Base-by-base conservation (phyloP, 768 basidiomycete species). In the Amanita inopinata region DNA sequence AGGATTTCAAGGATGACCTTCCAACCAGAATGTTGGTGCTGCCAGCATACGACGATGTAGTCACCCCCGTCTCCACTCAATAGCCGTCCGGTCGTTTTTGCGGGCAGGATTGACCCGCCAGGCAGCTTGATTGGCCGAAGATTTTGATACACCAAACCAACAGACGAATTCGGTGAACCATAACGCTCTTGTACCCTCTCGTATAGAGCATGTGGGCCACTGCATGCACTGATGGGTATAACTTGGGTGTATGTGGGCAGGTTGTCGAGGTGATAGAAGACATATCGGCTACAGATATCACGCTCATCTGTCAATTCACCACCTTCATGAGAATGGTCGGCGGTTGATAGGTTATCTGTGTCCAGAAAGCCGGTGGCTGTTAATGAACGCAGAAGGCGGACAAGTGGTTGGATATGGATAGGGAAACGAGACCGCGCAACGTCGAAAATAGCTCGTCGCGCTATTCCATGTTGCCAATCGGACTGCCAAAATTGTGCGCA, bases 21-120 rank as follows among this genome's bases (percentile, higher is more conserved):
- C 92, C 92, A 96, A 2, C 86, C 89, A 5, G 83, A 87, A 53
- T 90, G 80, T 33, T 78, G 67, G 49, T 84, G 80, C 48, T 81
- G 71, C 92, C 92, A 96, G 14, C 73, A 70, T 0, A 93, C 71
- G 4, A 84, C 80, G 15, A 82, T 61, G 12, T 76, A 66, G 17
- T 87, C 83, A 1, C 74, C 77, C 3, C 73, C 73, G 40, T 88
- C 85, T 7, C 73, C 70, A 48, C 78, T 88, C 24, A 93, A 66
- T 15, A 91, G 66, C 5, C 75, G 73, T 2, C 88, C 91, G 1
- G 65, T 59, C 1, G 84, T 78, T 15, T 75, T 73, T 4, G 74
- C 66, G 17, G 82, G 80, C 3, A 96, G 68, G 8, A 69, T 69
- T 1, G 78, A 77, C 0, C 87, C 85, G 3, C 88, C 89, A 3